These are phyloP conservation scores for Pythium aristosporum DNA, from an alignment of 352 stramenopile genomes.

Conservation along the genomic window DNA sequence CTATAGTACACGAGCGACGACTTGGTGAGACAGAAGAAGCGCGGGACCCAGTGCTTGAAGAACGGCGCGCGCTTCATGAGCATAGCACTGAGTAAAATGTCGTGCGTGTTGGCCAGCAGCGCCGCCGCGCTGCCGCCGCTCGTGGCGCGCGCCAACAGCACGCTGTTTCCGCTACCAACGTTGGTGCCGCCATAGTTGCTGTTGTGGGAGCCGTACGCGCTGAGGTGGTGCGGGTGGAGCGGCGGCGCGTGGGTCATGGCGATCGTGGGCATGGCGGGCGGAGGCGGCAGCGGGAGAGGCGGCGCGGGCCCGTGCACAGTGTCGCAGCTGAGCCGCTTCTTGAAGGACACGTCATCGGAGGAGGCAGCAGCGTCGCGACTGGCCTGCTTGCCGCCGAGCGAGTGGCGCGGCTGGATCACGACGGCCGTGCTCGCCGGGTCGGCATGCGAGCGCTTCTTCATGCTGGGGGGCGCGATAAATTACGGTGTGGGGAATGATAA, in stretches of 20 bases:
- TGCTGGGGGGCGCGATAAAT: conserved; percentile 5
- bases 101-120: conserved; percentile 29
- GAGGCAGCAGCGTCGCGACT: not conserved
- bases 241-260: conserved; percentile 18
- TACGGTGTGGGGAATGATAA: not conserved
- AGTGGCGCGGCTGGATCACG: conserved; percentile 29
- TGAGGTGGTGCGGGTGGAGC: conserved; percentile 28
- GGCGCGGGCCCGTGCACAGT: conserved; percentile 2
- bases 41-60: conserved; percentile 72
- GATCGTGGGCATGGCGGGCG: not conserved
- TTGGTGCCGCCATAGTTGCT: conserved; percentile 1
- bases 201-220: conserved; percentile 15
- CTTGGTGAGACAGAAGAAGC: conserved; percentile 68
- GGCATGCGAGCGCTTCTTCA: conserved; percentile 25
- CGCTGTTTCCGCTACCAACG: conserved; percentile 4
- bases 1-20: conserved; percentile 65
- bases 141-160: conserved; percentile 17
- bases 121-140: conserved; percentile 14
- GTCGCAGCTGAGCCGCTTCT: conserved; percentile 23
- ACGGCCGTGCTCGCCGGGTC: conserved; percentile 26
- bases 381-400: conserved; percentile 27
- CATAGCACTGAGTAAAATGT: conserved; percentile 58
- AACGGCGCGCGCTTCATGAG: conserved; percentile 73
- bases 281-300: conserved; percentile 3
- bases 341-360: conserved; percentile 11